These are phyloP conservation scores for Euphorbia pulcherrima DNA, from an alignment of 345 rosid genomes.

Conservation along the genomic window DNA sequence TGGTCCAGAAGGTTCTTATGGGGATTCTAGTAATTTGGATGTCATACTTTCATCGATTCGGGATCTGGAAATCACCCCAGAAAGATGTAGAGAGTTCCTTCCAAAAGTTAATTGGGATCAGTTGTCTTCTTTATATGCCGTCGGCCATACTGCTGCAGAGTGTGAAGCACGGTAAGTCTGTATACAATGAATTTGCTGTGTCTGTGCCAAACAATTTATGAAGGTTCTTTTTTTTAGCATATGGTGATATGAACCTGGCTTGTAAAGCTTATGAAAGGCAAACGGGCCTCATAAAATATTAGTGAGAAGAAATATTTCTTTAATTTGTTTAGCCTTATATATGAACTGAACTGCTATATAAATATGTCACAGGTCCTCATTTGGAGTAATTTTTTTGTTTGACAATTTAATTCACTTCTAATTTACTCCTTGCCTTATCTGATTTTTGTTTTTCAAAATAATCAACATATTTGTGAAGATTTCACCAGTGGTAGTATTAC, in stretches of 20 bases:
- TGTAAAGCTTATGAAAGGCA: background rate
- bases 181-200: background rate
- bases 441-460: background rate
- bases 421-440: background rate
- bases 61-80: conserved; percentile 74
- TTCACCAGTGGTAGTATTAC: background rate
- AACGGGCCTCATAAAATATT: background rate
- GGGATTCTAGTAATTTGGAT: conserved; percentile 40
- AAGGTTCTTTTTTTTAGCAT: background rate
- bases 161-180: conserved; percentile 74
- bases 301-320: background rate
- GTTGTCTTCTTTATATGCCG: conserved; percentile 53
- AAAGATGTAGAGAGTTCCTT: conserved; percentile 62
- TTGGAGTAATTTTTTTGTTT: too few species aligned
- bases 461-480: background rate
- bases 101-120: conserved; percentile 81
- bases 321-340: background rate
- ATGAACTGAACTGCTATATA: background rate
- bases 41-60: conserved; percentile 43
- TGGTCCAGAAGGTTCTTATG: conserved; percentile 41
- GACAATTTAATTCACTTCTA: background rate
- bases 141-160: conserved; percentile 72
- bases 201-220: background rate
- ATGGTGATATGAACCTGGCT: background rate
- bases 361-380: background rate